Evolutionary conservation across 345 rosid genomes (phyloP).

Genomic region (Melaleuca alternifolia): DNA sequence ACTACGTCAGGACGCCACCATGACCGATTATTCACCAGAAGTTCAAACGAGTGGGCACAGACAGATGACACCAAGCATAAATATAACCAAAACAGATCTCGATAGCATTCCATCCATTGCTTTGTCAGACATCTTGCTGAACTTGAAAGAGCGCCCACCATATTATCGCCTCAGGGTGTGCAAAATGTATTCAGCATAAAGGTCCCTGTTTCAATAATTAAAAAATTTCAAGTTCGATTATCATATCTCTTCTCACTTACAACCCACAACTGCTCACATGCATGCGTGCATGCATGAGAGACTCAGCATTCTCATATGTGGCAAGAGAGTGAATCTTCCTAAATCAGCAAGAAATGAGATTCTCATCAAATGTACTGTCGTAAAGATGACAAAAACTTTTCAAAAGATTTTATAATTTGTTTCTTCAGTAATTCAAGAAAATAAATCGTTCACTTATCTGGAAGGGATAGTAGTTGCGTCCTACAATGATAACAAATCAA

Average conservation of each 20-base stretch:
- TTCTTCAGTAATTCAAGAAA: neutral
- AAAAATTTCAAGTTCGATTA: neutral
- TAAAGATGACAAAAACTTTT: neutral
- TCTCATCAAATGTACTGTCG: neutral
- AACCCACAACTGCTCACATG: neutral
- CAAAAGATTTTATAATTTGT: neutral
- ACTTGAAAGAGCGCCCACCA: conserved; percentile 1
- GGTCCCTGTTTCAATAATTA: conserved; percentile 50
- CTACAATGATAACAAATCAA: neutral
- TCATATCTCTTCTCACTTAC: neutral
- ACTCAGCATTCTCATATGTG: neutral
- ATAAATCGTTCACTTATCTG: neutral
- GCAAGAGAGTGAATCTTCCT: neutral
- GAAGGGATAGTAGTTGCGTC: neutral
- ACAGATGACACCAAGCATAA: neutral
- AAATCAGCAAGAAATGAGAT: neutral
- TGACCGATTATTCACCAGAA: neutral
- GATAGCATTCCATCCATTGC: neutral
- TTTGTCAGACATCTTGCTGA: neutral
- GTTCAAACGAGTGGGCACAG: neutral
- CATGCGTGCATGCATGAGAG: neutral
- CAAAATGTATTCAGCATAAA: conserved; percentile 75
- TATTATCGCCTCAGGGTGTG: conserved; percentile 66
- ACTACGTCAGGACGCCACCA: neutral
- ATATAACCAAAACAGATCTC: neutral